Evolutionary conservation across 2,329 filamentous ascomycete genomes (phyloP).

Genomic region (Monosporascus ibericus): DNA sequence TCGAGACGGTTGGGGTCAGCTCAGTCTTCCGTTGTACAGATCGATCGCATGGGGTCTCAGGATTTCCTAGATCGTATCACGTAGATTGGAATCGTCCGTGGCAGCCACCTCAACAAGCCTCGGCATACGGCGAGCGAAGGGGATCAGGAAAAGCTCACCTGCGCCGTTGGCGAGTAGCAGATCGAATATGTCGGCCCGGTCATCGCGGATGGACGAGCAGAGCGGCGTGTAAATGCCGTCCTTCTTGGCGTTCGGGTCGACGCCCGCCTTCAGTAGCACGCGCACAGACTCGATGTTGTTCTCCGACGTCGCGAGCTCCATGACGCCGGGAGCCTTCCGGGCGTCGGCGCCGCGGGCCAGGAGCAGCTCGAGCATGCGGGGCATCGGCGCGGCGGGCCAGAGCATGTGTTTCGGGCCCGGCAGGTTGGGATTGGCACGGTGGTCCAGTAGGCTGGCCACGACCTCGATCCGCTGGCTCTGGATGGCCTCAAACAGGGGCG

Average conservation of each 20-base stretch:
- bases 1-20: too few relatives aligned
- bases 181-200: conserved; percentile 54
- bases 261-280: conserved; percentile 50
- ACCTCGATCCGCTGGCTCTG: conserved; percentile 38
- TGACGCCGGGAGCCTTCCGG: conserved; percentile 55
- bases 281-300: conserved; percentile 58
- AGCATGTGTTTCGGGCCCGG: conserved; percentile 61
- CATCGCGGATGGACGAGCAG: conserved; percentile 62
- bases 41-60: too few relatives aligned
- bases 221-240: conserved; percentile 63
- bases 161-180: conserved; percentile 52
- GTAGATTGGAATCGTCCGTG: too few relatives aligned
- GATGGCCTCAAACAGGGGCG: conserved; percentile 46
- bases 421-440: conserved; percentile 60
- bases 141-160: conserved; percentile 3
- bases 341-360: conserved; percentile 53
- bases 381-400: conserved; percentile 10
- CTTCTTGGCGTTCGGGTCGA: conserved; percentile 56
- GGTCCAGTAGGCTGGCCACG: conserved; percentile 43
- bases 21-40: too few relatives aligned
- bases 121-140: neutral
- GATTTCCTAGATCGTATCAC: too few relatives aligned
- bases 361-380: conserved; percentile 34
- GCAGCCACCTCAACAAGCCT: neutral
- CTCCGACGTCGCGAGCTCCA: conserved; percentile 57